phyloP scores from a whole-genome alignment of 2,329 filamentous ascomycete genomes.

The Colletotrichum musicola region DNA sequence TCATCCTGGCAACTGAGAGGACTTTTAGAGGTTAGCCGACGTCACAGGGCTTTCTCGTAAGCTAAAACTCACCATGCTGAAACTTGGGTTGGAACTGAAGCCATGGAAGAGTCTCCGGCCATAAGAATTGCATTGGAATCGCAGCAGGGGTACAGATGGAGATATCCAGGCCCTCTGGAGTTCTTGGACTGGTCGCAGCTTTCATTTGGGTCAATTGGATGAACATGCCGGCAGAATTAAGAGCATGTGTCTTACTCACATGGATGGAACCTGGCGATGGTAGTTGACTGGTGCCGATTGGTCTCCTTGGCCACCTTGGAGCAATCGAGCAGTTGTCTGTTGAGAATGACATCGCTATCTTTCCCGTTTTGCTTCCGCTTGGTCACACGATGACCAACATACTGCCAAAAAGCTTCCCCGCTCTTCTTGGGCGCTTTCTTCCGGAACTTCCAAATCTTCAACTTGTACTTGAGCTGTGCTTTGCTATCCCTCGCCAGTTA shows the following conservation, averaged over 20 bases:
- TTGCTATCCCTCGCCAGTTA: not conserved
- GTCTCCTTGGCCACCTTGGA: not conserved
- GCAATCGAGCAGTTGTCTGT: not conserved
- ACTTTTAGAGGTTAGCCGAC: too few relatives aligned
- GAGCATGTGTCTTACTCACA: not conserved
- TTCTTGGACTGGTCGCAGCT: not conserved
- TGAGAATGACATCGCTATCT: not conserved
- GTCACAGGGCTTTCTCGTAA: not conserved
- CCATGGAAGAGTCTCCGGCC: slow-evolving; percentile 11
- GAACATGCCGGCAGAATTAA: not conserved
- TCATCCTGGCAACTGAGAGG: too few relatives aligned
- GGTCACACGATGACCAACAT: not conserved
- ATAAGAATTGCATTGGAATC: not conserved
- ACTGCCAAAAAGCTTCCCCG: not conserved
- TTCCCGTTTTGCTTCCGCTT: not conserved
- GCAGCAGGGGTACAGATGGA: slow-evolving; percentile 7
- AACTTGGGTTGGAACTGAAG: not conserved
- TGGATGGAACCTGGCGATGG: not conserved
- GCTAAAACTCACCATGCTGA: not conserved
- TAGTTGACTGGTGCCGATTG: not conserved
- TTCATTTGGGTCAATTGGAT: not conserved
- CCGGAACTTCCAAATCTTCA: slow-evolving; percentile 3
- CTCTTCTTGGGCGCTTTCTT: not conserved
- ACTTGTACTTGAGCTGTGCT: slow-evolving; percentile 25
- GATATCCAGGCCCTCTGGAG: not conserved